Evolutionary conservation across 1,139 yeast species (phyloP), one percentile per base, ranked within the genome.

Genomic region (Pichia norvegensis): DNA sequence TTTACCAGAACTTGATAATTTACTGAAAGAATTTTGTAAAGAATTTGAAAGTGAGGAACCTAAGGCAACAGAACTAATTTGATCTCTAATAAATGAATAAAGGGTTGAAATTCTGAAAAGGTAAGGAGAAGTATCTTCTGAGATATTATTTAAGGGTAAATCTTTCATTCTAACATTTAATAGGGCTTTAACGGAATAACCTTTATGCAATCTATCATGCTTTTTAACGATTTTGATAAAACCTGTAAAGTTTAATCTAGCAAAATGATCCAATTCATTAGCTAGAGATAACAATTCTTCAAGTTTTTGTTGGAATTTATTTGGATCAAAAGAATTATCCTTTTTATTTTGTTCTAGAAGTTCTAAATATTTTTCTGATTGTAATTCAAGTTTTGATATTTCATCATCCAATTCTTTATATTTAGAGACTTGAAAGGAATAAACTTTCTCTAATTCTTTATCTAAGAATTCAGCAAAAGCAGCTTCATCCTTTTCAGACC

Each of bases 111-210:
- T 76, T 60, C 92, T 81, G 70, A 84, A 85, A 56, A 92, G 70
- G 52, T 90, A 72, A 2, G 98, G 98, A 42, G 95, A 83, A 65
- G 92, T 88, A 68, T 90, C 97, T 67, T 92, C 98, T 17, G 90
- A 79, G 21, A 60, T 60, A 40, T 60, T 60, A 63, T 90, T 95
- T 73, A 90, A 85, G 1, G 98, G 97, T 58, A 90, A 72, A 44
- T 82, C 82, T 62, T 81, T 83, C 65, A 92, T 74, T 59, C 98
- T 75, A 38, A 92, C 97, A 55, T 86, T 86, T 56, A 92, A 70
- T 59, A 92, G 69, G 0, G 97, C 95, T 64, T 81, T 83, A 35
- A 92, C 97, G 29, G 92, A 83, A 65, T 84, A 92, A 53, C 79
- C 74, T 20, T 88, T 76, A 63, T 90, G 97, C 53, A 90, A 67